These are phyloP conservation scores for Conticribra guillardii DNA, from an alignment of 108 stramenopile species.

Conservation along the genomic window DNA sequence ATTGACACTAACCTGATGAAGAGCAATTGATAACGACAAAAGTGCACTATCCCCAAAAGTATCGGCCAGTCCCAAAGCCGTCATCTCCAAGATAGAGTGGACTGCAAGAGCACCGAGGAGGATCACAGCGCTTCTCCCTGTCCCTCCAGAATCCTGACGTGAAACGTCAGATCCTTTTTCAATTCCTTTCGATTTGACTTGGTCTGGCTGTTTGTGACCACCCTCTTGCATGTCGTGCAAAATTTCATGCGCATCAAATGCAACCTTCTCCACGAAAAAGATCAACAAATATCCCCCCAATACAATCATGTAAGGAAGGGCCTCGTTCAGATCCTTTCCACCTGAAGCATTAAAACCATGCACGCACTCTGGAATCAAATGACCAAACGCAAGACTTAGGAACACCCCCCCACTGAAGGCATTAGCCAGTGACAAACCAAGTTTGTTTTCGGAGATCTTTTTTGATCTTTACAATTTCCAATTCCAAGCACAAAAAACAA, in stretches of 20 bases:
- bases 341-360: slow-evolving; percentile 75
- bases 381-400: slow-evolving; percentile 93
- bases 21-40: slow-evolving; percentile 90
- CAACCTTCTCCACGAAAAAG: slow-evolving; percentile 97
- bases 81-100: slow-evolving; percentile 96
- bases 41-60: slow-evolving; percentile 85
- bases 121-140: slow-evolving; percentile 89
- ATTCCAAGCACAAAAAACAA: too few species aligned
- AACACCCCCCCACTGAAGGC: slow-evolving; percentile 98
- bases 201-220: slow-evolving; percentile 34
- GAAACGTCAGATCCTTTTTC: slow-evolving; percentile 20
- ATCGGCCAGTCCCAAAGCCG: slow-evolving; percentile 89
- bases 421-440: slow-evolving; percentile 88
- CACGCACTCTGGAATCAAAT: slow-evolving; percentile 95
- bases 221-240: slow-evolving; percentile 82
- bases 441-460: slow-evolving; percentile 80
- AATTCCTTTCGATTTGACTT: slow-evolving; percentile 25
- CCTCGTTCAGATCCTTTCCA: slow-evolving; percentile 65
- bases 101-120: slow-evolving; percentile 94
- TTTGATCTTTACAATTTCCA: too few species aligned
- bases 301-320: slow-evolving; percentile 79
- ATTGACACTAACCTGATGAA: slow-evolving; percentile 79
- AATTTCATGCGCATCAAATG: slow-evolving; percentile 91
- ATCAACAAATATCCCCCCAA: slow-evolving; percentile 92
- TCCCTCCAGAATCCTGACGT: slow-evolving; percentile 27